These are phyloP conservation scores for Colletotrichum gloeosporioides DNA, from an alignment of 2,329 filamentous ascomycete species.

Conservation along the genomic window DNA sequence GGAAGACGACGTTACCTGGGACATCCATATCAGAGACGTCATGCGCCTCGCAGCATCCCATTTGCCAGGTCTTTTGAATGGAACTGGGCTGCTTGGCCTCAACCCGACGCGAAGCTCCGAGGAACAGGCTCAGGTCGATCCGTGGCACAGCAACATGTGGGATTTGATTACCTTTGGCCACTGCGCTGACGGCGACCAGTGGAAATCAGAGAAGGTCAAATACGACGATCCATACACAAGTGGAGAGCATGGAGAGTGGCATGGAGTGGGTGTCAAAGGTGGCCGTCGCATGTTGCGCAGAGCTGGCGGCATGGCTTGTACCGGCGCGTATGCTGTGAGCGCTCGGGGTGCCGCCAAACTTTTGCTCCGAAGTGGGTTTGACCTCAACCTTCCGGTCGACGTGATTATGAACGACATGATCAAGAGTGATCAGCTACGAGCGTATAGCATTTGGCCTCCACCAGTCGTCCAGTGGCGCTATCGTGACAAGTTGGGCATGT, in stretches of 20 bases:
- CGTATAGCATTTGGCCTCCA: constrained; percentile 28
- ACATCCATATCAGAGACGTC: constrained; percentile 28
- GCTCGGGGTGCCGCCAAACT: constrained; percentile 32
- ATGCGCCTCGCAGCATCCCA: constrained; percentile 21
- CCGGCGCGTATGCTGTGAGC: constrained; percentile 31
- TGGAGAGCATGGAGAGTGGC: constrained; percentile 18
- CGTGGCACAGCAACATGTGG: constrained; percentile 28
- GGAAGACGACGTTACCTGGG: constrained; percentile 34
- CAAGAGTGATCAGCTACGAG: constrained; percentile 22
- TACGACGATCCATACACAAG: constrained; percentile 3
- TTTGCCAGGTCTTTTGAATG: not conserved
- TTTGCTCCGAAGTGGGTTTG: constrained; percentile 24
- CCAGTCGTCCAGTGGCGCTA: constrained; percentile 32
- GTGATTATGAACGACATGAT: constrained; percentile 29
- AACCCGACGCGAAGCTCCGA: not conserved
- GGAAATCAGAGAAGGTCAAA: not conserved
- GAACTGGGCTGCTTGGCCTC: not conserved
- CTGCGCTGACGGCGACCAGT: constrained; percentile 26
- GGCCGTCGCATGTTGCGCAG: constrained; percentile 27
- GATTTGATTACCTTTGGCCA: constrained; percentile 28
- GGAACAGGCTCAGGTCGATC: constrained; percentile 8
- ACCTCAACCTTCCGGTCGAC: constrained; percentile 31
- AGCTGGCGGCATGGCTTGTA: constrained; percentile 28
- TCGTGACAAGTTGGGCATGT: constrained; percentile 25
- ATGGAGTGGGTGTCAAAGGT: constrained; percentile 21